These are phyloP conservation scores for Phytophthora europaea DNA, from an alignment of 352 stramenopile species.

Conservation along the genomic window DNA sequence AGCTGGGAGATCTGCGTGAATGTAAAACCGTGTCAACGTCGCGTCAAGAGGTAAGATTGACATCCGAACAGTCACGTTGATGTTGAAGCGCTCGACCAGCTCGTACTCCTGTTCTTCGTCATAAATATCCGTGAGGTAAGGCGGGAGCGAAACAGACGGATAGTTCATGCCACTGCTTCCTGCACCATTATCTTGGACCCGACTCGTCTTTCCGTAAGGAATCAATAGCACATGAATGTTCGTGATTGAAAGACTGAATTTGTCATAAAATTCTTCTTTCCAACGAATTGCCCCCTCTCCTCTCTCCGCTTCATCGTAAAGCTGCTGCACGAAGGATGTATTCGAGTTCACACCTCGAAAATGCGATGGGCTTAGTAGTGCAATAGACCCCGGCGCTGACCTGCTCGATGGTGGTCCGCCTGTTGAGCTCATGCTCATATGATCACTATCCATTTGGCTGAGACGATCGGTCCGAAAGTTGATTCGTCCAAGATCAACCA, in stretches of 20 bases:
- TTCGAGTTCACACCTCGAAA: conserved; percentile 48
- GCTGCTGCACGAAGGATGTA: conserved; percentile 86
- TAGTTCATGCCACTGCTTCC: conserved; percentile 37
- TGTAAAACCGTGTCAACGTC: conserved; percentile 84
- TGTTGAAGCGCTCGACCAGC: conserved; percentile 87
- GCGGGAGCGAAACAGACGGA: conserved; percentile 52
- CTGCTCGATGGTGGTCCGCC: conserved; percentile 41
- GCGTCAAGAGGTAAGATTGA: conserved; percentile 88
- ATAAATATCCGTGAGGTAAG: conserved; percentile 52
- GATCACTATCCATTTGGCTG: conserved; percentile 79
- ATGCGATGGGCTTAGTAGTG: conserved; percentile 51
- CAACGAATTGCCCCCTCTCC: conserved; percentile 87
- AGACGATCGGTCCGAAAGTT: conserved; percentile 87
- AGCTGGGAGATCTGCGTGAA: conserved; percentile 85
- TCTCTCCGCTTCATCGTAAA: conserved; percentile 89
- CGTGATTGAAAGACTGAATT: conserved; percentile 85
- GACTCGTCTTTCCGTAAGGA: conserved; percentile 67
- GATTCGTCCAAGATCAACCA: conserved; percentile 87
- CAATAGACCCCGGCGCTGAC: conserved; percentile 46
- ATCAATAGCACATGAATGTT: conserved; percentile 89
- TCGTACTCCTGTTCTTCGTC: conserved; percentile 77
- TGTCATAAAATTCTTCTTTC: conserved; percentile 94
- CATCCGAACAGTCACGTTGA: conserved; percentile 87
- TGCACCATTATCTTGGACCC: conserved; percentile 29
- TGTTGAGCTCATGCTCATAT: conserved; percentile 42